Evolutionary conservation across 1,284 basidiomycete species (phyloP).

Genomic region (Trichosporon sp.): DNA sequence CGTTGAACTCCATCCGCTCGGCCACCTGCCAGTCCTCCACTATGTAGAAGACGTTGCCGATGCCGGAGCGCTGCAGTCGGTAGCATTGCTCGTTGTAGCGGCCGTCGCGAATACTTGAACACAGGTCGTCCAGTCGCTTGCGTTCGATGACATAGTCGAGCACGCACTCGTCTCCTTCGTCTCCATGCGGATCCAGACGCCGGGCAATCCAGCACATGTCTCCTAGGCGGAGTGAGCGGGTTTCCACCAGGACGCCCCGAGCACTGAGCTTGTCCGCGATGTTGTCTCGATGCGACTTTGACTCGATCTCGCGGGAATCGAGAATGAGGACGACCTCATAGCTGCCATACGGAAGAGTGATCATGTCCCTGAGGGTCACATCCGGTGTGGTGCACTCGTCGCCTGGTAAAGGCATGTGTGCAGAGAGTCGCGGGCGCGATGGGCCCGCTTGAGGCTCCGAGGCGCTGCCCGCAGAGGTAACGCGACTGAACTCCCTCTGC

Average conservation of each 20-base stretch:
- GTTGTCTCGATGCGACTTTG: slow-evolving; percentile 44
- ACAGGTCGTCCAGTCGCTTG: slow-evolving; percentile 57
- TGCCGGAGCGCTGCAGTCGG: slow-evolving; percentile 53
- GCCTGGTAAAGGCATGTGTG: slow-evolving; percentile 26
- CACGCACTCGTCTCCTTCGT: slow-evolving; percentile 52
- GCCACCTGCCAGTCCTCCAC: slow-evolving; percentile 55
- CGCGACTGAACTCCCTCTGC: neutral
- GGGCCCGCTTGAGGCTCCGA: neutral
- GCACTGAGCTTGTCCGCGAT: slow-evolving; percentile 41
- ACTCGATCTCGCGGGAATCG: slow-evolving; percentile 56
- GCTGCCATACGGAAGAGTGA: slow-evolving; percentile 50
- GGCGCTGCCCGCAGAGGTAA: neutral
- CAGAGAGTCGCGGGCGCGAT: slow-evolving; percentile 28
- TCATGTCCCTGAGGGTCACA: slow-evolving; percentile 43
- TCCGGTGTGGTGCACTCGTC: slow-evolving; percentile 16
- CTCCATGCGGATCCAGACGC: slow-evolving; percentile 37
- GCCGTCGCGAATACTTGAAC: slow-evolving; percentile 54
- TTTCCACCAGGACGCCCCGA: slow-evolving; percentile 51
- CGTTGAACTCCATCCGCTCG: slow-evolving; percentile 37
- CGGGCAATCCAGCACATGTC: slow-evolving; percentile 59
- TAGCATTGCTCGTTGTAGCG: slow-evolving; percentile 58
- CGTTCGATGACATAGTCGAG: slow-evolving; percentile 58
- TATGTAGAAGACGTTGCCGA: slow-evolving; percentile 55
- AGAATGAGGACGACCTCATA: slow-evolving; percentile 56
- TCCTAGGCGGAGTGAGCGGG: slow-evolving; percentile 54